phyloP scores from a whole-genome alignment of 768 basidiomycete species.

The Sarcomyxa edulis region DNA sequence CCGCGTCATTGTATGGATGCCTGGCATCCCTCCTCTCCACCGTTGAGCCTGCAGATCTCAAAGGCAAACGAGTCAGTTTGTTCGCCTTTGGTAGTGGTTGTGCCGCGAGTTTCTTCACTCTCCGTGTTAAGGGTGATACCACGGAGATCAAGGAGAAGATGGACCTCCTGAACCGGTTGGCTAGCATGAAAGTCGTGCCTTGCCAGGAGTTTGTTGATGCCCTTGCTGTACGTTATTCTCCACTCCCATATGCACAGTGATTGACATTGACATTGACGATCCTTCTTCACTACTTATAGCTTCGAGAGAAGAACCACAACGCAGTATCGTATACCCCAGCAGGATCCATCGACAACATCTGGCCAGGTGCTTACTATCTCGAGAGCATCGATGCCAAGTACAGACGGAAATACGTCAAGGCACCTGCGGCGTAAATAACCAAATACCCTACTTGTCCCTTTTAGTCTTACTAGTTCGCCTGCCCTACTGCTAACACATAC shows the following conservation, averaged over 20 bases:
- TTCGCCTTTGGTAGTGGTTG: constrained; percentile 97
- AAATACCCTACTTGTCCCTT: no score
- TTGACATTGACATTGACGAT: constrained; percentile 4
- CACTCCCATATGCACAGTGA: constrained; percentile 1
- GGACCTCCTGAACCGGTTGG: constrained; percentile 72
- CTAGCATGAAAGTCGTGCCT: constrained; percentile 84
- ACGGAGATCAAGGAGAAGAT: constrained; percentile 76
- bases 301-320: constrained; percentile 97
- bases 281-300: constrained; percentile 34
- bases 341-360: constrained; percentile 88
- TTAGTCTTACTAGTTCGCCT: no score
- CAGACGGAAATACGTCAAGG: constrained; percentile 78
- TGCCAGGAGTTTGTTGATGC: constrained; percentile 91
- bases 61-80: constrained; percentile 83
- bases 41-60: constrained; percentile 63
- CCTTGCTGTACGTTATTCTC: constrained; percentile 46
- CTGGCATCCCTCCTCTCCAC: constrained; percentile 81
- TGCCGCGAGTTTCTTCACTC: constrained; percentile 90
- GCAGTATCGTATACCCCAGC: constrained; percentile 77
- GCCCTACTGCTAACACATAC: no score
- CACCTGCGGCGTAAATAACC: constrained; percentile 30
- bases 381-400: constrained; percentile 85
- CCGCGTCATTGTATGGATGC: constrained; percentile 91
- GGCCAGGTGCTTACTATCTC: constrained; percentile 93
- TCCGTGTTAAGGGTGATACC: constrained; percentile 86